Percentiles rank a stretch among this genome's conserved stretches.
Evolutionary conservation across 768 basidiomycete species (phyloP).

Genomic region (Fibroporia radiculosa): DNA sequence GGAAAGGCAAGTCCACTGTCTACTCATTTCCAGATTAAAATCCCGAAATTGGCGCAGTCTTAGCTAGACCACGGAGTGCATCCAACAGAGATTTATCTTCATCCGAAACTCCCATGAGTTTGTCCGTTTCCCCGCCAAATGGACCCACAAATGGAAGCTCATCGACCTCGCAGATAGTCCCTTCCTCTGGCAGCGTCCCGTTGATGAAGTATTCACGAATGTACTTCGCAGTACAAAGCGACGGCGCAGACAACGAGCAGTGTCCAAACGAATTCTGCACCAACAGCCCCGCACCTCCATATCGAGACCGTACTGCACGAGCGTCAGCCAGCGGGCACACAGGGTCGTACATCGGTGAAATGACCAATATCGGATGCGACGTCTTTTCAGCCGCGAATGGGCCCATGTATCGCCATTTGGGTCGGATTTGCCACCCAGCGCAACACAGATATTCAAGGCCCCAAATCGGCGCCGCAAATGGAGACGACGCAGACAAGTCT

Average conservation of each 20-base stretch:
- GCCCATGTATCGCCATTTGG: slow-evolving; percentile 13
- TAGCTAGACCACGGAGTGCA: slow-evolving; percentile 6
- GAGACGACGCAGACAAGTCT: slow-evolving; percentile 1
- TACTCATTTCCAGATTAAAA: too few species aligned
- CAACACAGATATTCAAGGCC: slow-evolving; percentile 9
- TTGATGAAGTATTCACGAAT: slow-evolving; percentile 10
- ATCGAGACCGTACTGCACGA: slow-evolving; percentile 9
- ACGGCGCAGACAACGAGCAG: slow-evolving; percentile 12
- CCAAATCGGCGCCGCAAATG: slow-evolving; percentile 11
- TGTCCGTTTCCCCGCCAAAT: background rate
- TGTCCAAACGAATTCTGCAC: slow-evolving; percentile 16
- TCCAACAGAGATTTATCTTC: slow-evolving; percentile 13
- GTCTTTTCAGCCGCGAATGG: slow-evolving; percentile 11
- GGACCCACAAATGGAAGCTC: slow-evolving; percentile 12
- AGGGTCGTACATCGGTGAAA: slow-evolving; percentile 13
- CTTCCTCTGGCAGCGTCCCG: slow-evolving; percentile 12
- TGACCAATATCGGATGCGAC: slow-evolving; percentile 11
- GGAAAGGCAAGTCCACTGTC: too few species aligned
- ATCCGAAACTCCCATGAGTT: too few species aligned
- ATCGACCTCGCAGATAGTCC: slow-evolving; percentile 13
- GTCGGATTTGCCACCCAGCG: slow-evolving; percentile 13
- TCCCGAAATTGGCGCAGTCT: too few species aligned
- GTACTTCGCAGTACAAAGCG: slow-evolving; percentile 15
- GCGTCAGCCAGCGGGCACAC: slow-evolving; percentile 13
- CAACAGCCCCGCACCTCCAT: slow-evolving; percentile 10